Evolutionary conservation across 208 protist genomes (phyloP).

Genomic region (Crithidia expoeki): DNA sequence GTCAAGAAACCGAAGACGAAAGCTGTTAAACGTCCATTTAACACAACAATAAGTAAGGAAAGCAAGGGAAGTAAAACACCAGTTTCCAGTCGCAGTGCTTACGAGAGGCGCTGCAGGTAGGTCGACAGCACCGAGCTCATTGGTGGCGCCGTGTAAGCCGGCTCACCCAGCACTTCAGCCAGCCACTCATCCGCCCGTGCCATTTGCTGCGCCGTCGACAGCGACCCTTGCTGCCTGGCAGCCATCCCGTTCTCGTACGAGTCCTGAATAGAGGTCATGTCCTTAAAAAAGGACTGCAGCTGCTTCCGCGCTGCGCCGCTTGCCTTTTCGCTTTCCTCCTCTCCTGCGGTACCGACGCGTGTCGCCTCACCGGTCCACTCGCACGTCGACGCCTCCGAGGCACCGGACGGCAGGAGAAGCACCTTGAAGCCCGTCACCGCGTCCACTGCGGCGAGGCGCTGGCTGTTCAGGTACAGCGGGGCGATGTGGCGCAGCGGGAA

Average conservation of each 20-base stretch:
- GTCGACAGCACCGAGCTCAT: constrained; percentile 75
- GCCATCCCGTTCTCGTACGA: constrained; percentile 7
- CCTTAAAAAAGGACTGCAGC: constrained; percentile 54
- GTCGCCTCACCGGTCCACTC: constrained; percentile 23
- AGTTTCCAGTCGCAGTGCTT: no score
- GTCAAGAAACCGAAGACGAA: no score
- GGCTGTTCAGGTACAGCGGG: constrained; percentile 37
- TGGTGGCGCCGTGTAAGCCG: constrained; percentile 76
- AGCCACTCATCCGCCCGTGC: constrained; percentile 57
- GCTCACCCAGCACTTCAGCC: constrained; percentile 61
- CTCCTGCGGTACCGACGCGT: not conserved
- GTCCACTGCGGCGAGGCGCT: constrained; percentile 61
- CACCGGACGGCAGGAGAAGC: constrained; percentile 37
- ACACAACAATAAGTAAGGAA: no score
- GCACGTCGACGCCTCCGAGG: constrained; percentile 14
- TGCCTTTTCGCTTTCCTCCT: not conserved
- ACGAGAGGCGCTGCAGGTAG: constrained; percentile 54
- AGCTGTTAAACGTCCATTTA: no score
- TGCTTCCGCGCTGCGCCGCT: constrained; percentile 6
- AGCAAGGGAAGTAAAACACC: no score
- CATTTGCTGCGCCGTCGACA: constrained; percentile 33
- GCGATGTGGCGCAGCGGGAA: constrained; percentile 44
- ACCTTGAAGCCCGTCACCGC: constrained; percentile 63
- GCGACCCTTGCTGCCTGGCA: constrained; percentile 13
- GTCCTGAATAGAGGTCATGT: constrained; percentile 28